These are phyloP conservation scores for Stephanodiscus triporus DNA, from an alignment of 108 stramenopile species.

Conservation along the genomic window DNA sequence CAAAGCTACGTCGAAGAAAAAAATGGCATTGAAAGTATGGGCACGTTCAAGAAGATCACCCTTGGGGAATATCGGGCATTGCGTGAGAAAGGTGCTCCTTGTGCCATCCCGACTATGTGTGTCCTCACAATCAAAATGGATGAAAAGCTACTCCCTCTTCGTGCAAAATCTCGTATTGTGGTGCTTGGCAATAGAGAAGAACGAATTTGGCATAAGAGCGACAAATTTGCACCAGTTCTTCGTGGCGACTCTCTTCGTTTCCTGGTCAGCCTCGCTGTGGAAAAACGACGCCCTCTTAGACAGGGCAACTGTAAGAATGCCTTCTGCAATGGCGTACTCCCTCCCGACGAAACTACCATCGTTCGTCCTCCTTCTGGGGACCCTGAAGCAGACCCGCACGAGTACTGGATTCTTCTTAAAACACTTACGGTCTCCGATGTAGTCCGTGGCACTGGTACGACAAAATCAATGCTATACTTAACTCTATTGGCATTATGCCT, in stretches of 20 bases:
- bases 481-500: conserved; percentile 3
- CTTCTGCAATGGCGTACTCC: conserved; percentile 14
- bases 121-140: background rate
- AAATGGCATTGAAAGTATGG: background rate
- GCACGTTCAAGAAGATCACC: background rate
- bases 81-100: too few species aligned
- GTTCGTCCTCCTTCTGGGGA: too few species aligned
- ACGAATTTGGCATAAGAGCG: conserved; percentile 7
- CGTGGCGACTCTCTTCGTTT: too few species aligned
- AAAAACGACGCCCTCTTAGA: background rate
- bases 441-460: conserved; percentile 33
- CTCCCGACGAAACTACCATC: too few species aligned
- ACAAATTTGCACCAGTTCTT: background rate
- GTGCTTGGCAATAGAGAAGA: conserved; percentile 26
- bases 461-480: conserved; percentile 1
- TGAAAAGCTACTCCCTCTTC: conserved; percentile 12
- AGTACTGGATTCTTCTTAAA: too few species aligned
- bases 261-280: too few species aligned
- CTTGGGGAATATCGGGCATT: conserved; percentile 10
- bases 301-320: conserved; percentile 37
- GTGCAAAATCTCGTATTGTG: conserved; percentile 25
- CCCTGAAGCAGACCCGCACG: too few species aligned
- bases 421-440: conserved; percentile 4
- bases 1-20: conserved; percentile 9
- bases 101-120: conserved; percentile 6